phyloP scores from a whole-genome alignment of 2,329 filamentous ascomycete genomes.

The Ophiosphaerella korrae region DNA sequence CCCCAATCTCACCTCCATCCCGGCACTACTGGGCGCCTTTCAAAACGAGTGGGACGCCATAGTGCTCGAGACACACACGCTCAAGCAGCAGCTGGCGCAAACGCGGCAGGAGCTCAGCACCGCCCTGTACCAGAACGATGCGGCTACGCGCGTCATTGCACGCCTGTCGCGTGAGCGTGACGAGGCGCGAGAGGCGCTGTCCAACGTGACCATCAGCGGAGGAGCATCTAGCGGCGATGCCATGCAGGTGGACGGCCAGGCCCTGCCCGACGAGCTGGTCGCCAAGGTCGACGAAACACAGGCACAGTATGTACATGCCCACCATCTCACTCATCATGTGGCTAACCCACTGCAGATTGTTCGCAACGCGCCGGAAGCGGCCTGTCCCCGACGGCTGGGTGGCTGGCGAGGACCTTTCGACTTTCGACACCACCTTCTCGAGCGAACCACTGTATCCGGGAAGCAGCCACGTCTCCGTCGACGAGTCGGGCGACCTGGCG shows the following conservation, averaged over 20 bases:
- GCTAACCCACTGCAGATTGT: constrained; percentile 65
- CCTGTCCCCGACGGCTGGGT: constrained; percentile 85
- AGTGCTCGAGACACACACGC: constrained; percentile 86
- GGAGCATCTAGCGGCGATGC: constrained; percentile 69
- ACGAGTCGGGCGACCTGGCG: constrained; percentile 67
- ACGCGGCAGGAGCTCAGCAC: constrained; percentile 93
- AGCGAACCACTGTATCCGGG: constrained; percentile 66
- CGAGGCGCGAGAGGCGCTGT: constrained; percentile 86
- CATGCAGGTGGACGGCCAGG: constrained; percentile 89
- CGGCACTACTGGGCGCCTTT: constrained; percentile 89
- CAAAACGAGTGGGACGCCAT: constrained; percentile 98
- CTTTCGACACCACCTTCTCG: constrained; percentile 59
- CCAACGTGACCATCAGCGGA: constrained; percentile 77
- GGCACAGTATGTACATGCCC: constrained; percentile 65
- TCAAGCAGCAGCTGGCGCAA: constrained; percentile 86
- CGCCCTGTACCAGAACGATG: constrained; percentile 95
- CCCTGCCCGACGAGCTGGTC: constrained; percentile 72
- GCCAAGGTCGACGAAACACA: constrained; percentile 81
- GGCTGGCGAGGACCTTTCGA: constrained; percentile 70
- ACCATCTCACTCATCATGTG: background rate
- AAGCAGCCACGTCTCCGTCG: constrained; percentile 61
- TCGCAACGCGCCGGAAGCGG: constrained; percentile 87
- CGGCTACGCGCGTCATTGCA: constrained; percentile 93
- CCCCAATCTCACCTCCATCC: constrained; percentile 93
- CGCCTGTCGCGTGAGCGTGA: constrained; percentile 89